Base-by-base conservation (phyloP, 768 basidiomycete genomes). In the Sistotremastrum niveocremeum region DNA sequence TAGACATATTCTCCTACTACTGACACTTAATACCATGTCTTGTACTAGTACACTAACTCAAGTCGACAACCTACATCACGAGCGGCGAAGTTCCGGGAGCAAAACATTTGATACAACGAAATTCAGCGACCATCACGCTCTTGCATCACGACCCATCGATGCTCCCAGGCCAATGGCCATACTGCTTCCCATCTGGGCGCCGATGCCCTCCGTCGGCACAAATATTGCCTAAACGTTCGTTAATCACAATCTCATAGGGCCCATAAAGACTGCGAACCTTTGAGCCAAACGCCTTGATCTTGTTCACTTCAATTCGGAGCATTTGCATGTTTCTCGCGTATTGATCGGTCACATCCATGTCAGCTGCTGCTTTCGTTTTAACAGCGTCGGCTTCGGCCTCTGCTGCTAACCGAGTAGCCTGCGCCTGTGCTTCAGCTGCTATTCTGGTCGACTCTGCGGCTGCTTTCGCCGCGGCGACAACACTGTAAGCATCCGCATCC, bases 251-350 rank as follows among this genome's bases (percentile, higher is more conserved):
- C 20, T 20, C 20, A 20, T 20, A 2, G 20, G 2, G 20, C 20
- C 20, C 20, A 20, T 20, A 20, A 20, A 20, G 20, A 20, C 20
- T 20, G 20, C 20, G 20, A 20, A 20, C 20, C 34, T 68, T 81
- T 44, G 71, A 57, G 4, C 85, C 86, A 54, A 73, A 88, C 3
- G 84, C 82, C 39, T 62, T 57, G 30, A 86, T 66, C 44, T 76
- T 70, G 20, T 64, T 51, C 20, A 87, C 70, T 48, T 88, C 85
- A 47, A 78, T 64, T 37, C 84, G 68, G 35, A 78, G 66, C 44
- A 83, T 54, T 58, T 75, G 73, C 84, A 87, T 87, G 62, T 87
- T 83, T 38, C 77, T 71, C 1, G 85, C 84, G 55, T 81, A 87
- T 43, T 52, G 62, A 53, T 86, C 79, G 12, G 62, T 51, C 11